A percentile compares a stretch with the other conserved stretches of the same genome.
Conservation (phyloP, 345 rosid genomes). For the Sisymbrium irio region DNA sequence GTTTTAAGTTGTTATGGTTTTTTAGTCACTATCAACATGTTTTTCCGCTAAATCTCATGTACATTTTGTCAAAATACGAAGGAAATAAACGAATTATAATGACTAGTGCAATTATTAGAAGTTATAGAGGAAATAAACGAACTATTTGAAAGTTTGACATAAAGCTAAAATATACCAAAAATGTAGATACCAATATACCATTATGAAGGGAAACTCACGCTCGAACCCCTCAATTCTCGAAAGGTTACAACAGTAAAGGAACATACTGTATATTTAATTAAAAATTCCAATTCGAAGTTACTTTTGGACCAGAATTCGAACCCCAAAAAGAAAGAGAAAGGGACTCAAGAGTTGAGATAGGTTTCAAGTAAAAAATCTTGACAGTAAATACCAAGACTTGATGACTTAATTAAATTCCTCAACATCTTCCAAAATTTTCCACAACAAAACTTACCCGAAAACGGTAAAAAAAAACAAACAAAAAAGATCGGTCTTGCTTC, state of each 20-base stretch:
- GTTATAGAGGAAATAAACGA: too few species aligned
- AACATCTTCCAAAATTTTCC: background rate
- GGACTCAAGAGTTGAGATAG: background rate
- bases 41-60: too few species aligned
- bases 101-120: too few species aligned
- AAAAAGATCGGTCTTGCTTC: constrained; percentile 7
- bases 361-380: constrained; percentile 13
- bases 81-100: too few species aligned
- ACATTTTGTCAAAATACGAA: too few species aligned
- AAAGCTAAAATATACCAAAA: background rate
- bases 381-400: constrained; percentile 15
- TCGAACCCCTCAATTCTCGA: background rate
- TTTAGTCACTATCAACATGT: too few species aligned
- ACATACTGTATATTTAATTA: background rate
- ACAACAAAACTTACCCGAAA: background rate
- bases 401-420: constrained; percentile 4
- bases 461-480: background rate
- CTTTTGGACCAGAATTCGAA: background rate
- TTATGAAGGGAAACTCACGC: background rate
- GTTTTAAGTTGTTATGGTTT: too few species aligned
- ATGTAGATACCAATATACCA: background rate
- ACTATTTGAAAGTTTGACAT: background rate
- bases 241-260: background rate
- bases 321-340: constrained; percentile 11
- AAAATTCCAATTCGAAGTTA: background rate